Evolutionary conservation across 2,329 filamentous ascomycete genomes (phyloP), one percentile per base, ranked within the genome.

Genomic region (Penicillium aurantiogriseum): DNA sequence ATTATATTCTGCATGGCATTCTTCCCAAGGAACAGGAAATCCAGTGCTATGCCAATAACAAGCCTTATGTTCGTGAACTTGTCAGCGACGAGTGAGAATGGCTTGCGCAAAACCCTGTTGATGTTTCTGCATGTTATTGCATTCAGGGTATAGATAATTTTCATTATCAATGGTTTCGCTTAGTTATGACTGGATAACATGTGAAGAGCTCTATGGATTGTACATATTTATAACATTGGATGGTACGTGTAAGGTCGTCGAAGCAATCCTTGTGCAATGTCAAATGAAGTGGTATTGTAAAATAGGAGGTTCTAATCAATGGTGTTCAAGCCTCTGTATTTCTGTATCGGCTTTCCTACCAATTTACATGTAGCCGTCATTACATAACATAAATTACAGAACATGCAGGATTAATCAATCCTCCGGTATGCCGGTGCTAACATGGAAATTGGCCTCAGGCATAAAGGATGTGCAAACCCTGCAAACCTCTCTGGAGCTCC

Each of bases 1-100:
- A 46, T 36, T 63, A 62, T 29, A 59, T 62, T 38, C 25, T 60
- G 21, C 21, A 59, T 31, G 61, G 61, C 2, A 38, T 9, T 38
- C 31, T 60, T 42, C 59, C 61, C 0, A 13, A 43, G 2, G 49
- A 58, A 19, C 51, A 40, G 51, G 59, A 62, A 19, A 42, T 42
- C 0, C 31, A 52, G 3, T 59, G 57, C 33, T 49, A 51, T 43
- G 50, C 57, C 13, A 51, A 57, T 49, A 4, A 29, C 7, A 49
- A 29, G 47, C 47, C 47, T 19, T 49, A 39, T 39, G 10, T 29
- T 10, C 8, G 4, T 39, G 17, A 15, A 19, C 8, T n/a, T 19
- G 10, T 21, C 15, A 7, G 19, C 7, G 11, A 39, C 35, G 31
- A 49, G 21, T 49, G 35, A 49, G 10, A n/a, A 39, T 19, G 5